These are phyloP conservation scores for Taphrina pruni DNA, from an alignment of 1,139 yeast species.

Conservation along the genomic window DNA sequence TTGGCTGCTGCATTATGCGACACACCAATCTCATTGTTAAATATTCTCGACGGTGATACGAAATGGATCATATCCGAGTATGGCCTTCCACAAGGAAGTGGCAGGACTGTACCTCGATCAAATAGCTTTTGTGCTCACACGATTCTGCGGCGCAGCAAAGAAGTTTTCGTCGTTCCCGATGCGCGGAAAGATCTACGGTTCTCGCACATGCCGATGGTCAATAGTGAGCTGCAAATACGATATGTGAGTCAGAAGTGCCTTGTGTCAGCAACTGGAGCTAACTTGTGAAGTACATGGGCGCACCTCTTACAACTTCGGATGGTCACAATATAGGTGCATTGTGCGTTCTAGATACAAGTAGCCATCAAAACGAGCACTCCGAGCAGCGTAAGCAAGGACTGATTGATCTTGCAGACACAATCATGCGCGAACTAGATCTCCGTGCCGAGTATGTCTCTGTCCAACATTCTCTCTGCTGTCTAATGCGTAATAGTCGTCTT, in stretches of 20 bases:
- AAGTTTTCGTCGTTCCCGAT: conserved; percentile 20
- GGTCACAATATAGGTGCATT: conserved; percentile 26
- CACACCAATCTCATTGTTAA: conserved; percentile 21
- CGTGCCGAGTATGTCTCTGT: conserved; percentile 4
- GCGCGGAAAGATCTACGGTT: conserved; percentile 25
- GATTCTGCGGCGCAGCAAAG: conserved; percentile 2
- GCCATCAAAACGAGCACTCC: not conserved
- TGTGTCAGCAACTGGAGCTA: not conserved
- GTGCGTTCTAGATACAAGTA: conserved; percentile 29
- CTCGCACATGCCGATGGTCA: conserved; percentile 16
- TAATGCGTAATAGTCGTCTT: not conserved
- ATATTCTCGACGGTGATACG: conserved; percentile 12
- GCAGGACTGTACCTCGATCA: conserved; percentile 15
- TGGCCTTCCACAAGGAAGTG: conserved; percentile 16
- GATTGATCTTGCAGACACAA: conserved; percentile 19
- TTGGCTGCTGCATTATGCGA: conserved; percentile 34
- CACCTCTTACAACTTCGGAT: conserved; percentile 13
- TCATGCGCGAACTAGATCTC: conserved; percentile 26
- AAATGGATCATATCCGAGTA: conserved; percentile 21
- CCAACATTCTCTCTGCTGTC: not conserved
- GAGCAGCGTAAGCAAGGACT: conserved; percentile 8
- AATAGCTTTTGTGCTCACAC: conserved; percentile 31
- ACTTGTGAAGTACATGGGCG: conserved; percentile 19
- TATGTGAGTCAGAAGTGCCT: not conserved
- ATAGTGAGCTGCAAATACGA: conserved; percentile 13